Base-by-base conservation (phyloP, 768 basidiomycete genomes). In the Arthromyces matolae region DNA sequence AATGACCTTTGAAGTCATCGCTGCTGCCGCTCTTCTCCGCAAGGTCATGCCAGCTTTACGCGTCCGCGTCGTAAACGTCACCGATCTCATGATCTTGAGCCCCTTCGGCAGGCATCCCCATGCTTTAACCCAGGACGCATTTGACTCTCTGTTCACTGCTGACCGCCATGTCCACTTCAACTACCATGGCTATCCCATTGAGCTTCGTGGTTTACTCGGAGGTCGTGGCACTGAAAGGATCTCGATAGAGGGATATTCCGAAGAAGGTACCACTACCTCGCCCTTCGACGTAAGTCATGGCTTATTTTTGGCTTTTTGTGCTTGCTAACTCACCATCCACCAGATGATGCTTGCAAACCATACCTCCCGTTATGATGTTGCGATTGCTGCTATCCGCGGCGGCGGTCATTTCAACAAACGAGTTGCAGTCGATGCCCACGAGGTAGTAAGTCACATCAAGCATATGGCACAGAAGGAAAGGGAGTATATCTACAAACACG, bases 1-100 rank as follows among this genome's bases (percentile, higher is more conserved):
- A 64, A 77, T 90, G 19, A 94, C 89, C 0, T 86, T 90, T 56
- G 93, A 96, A 62, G 84, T 92, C 46, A 83, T 95, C 59, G 86
- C 89, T 2, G 92, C 93, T 1, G 86, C 89, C 0, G 81, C 83
- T 2, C 75, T 93, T 18, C 78, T 94, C 20, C 83, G 85, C 57
- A 79, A 81, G 58, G 67, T 78, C 19, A 72, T 73, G n/a, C 83
- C 88, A 2, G 75, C 76, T 8, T 76, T 96, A 22, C 84, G 93
- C 29, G 83, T 91, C 6, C 82, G 89, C 16, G 87, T 94, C 47
- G 82, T 94, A 48, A 94, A 95, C 55, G 84, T 95, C 50, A 89
- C 89, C 2, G 92, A 95, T 58, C 72, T 94, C 36, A 86, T 96
- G 81, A 84, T 93, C 49, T 77, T 96, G 34, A 78, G 79, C 23